Percentiles rank a stretch among this genome's conserved stretches.
These are phyloP conservation scores for Diaporthe capsici DNA, from an alignment of 2,329 filamentous ascomycete species.

Conservation along the genomic window DNA sequence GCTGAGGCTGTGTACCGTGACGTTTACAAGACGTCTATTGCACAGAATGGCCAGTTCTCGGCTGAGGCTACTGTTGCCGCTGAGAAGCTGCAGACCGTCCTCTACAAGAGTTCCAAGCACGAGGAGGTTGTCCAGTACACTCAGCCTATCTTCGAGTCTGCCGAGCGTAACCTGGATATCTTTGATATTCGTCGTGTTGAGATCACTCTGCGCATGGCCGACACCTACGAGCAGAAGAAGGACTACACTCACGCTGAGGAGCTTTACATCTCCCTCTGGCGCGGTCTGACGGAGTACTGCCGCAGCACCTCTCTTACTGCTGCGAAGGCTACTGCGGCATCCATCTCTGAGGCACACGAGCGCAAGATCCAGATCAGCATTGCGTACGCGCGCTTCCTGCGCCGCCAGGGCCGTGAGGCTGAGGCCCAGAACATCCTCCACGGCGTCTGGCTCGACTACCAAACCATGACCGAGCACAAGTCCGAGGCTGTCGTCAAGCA, in stretches of 20 bases:
- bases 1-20: constrained; percentile 41
- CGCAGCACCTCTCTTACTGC: constrained; percentile 38
- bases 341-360: constrained; percentile 43
- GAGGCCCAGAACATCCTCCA: constrained; percentile 44
- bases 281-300: constrained; percentile 43
- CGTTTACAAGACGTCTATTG: constrained; percentile 40
- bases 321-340: constrained; percentile 34
- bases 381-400: constrained; percentile 43
- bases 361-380: constrained; percentile 44
- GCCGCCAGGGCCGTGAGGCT: constrained; percentile 41
- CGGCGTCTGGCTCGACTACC: constrained; percentile 44
- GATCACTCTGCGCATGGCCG: constrained; percentile 41
- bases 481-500: constrained; percentile 42
- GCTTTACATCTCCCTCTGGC: constrained; percentile 45
- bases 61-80: constrained; percentile 39
- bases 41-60: constrained; percentile 40
- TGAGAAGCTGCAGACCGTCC: constrained; percentile 42
- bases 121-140: constrained; percentile 42
- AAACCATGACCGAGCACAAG: constrained; percentile 41
- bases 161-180: constrained; percentile 40
- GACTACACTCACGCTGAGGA: constrained; percentile 44
- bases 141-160: constrained; percentile 42
- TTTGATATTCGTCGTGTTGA: constrained; percentile 42
- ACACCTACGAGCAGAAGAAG: constrained; percentile 43
- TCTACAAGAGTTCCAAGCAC: constrained; percentile 40